Base-by-base conservation (phyloP, 257 asterid genomes). In the Nicotiana attenuata region DNA sequence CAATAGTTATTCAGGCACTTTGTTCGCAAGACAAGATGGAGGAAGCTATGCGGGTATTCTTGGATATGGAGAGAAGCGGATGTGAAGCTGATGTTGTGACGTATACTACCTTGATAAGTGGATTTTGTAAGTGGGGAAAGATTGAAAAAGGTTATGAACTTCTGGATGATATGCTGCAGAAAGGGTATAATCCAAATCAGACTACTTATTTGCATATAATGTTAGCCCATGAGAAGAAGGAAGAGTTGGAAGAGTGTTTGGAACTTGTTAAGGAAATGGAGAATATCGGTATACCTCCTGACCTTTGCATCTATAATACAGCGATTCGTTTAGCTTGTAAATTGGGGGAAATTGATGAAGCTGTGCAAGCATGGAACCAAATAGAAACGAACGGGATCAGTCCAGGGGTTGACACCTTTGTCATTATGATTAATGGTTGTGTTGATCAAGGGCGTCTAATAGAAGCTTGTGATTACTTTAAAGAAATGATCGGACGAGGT, bases 181-280 rank as follows among this genome's bases (percentile, higher is more conserved):
- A 88, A 81, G 97, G 99, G 68, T 90, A 80, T 80, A 76, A 88
- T 47, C 98, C 97, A 0, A 91, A 89, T 84, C 88, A 86, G 64
- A 91, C 94, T 9, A 92, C 95, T 71, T 96, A 96, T 88, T 85
- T 91, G 89, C 88, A 91, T 87, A 82, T 95, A 75, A 84, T 95
- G 92, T 81, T 92, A 71, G 97, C 98, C 61, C 98, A 92, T 86
- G 98, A 96, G 87, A 96, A 89, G 91, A 89, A 94, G 85, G 96
- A 92, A 81, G 94, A 91, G 82, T 86, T 96, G 67, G 99, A 93
- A 81, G 94, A 91, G 88, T 91, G 97, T 82, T 82, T 88, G 71
- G 95, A 92, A 76, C 97, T 96, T 82, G 81, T 87, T 79, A 85
- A 83, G 82, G 96, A 91, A 88, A 96, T 92, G 99, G 85, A 57